Conservation (phyloP, 768 basidiomycete species). For the Hygrophorus russula region DNA sequence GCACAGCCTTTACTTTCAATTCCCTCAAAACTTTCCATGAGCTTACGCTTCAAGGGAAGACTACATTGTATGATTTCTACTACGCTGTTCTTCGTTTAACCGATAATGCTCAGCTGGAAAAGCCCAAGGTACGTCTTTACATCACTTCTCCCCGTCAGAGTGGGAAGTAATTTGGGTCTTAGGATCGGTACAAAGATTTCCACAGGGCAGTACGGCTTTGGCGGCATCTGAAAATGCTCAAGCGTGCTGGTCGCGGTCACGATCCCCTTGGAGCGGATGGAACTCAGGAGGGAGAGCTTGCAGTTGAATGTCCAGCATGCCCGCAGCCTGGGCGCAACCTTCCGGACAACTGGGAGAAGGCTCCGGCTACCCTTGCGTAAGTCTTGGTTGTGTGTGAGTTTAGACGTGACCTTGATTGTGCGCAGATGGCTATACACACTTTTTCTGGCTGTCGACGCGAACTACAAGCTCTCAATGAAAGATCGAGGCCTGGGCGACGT, state of each 20-base stretch:
- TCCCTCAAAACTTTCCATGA: slow-evolving; percentile 1
- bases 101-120: slow-evolving; percentile 8
- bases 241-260: slow-evolving; percentile 13
- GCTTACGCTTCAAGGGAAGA: slow-evolving; percentile 5
- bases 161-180: no score
- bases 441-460: slow-evolving; percentile 15
- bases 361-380: neutral
- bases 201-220: slow-evolving; percentile 6
- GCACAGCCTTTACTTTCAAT: slow-evolving; percentile 5
- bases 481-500: slow-evolving; percentile 9
- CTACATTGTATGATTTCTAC: slow-evolving; percentile 13
- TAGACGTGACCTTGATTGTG: no score
- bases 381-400: no score
- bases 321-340: slow-evolving; percentile 14
- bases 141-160: no score
- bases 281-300: slow-evolving; percentile 10
- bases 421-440: slow-evolving; percentile 10
- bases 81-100: slow-evolving; percentile 8
- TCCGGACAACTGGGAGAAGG: slow-evolving; percentile 7
- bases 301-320: slow-evolving; percentile 16
- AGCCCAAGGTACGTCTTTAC: no score
- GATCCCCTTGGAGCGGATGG: slow-evolving; percentile 2
- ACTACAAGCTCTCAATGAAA: slow-evolving; percentile 14
- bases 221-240: slow-evolving; percentile 13
- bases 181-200: slow-evolving; percentile 5